Base-by-base conservation (phyloP, 805 yeast species). In the Saturnispora mendoncae region DNA sequence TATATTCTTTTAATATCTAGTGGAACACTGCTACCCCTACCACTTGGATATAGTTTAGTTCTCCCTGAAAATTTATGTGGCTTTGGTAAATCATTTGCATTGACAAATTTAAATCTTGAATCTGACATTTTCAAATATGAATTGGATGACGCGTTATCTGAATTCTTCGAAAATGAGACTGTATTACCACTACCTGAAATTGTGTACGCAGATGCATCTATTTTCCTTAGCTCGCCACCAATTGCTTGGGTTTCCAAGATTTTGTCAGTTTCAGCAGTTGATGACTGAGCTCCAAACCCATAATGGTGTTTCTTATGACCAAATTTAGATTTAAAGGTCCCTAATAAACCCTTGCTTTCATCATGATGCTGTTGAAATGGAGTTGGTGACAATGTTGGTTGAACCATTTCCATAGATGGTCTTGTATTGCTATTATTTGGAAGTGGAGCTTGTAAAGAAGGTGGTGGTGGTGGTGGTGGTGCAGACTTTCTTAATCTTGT, bases 1-100 rank as follows among this genome's bases (percentile, higher is more conserved):
- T 28, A 23, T 12, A 43, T 26, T 23, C 27, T 34, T 1, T 36
- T 58, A 42, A 88, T 65, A 50, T 84, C 77, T 47, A 88, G 64
- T 1, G 97, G 97, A 28, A 88, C 92, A 26, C 95, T 84, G 23
- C 87, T 76, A 3, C 97, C 97, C 51, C 95, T 72, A 12, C 97
- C 97, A 62, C 95, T 84, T 14, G 97, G 96, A 63, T 92, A 92
- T 49, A 87, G 65, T 58, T 90, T 87, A 44, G 72, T 72, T 36
- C 71, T 71, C 3, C 79, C 83, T 39, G 73, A 77, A 54, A 83
- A 86, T 38, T 73, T 71, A 50, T 97, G 70, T n/a, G 98, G 97
- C 51, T 76, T 77, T 0, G 98, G 97, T 34, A 92, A 66, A 19
- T 85, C 81, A 33, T 64, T 61, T 14, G 72, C 69, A 56, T 84